Conservation (phyloP, 768 basidiomycete species). For the Mycena leptocephala region DNA sequence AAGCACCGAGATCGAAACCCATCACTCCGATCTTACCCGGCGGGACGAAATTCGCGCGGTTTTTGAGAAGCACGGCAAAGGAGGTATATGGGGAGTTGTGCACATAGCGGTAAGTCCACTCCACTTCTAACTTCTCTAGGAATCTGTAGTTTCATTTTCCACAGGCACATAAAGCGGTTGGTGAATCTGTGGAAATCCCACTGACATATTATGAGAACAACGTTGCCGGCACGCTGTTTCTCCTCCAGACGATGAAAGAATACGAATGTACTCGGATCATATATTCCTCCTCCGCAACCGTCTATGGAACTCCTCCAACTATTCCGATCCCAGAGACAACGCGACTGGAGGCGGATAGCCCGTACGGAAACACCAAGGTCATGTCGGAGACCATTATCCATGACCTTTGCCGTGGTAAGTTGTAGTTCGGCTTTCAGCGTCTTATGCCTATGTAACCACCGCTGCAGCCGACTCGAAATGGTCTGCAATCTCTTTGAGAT, state of each 20-base stretch:
- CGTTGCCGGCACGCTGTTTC: slow-evolving; percentile 88
- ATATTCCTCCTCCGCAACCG: slow-evolving; percentile 98
- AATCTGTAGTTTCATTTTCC: too few relatives aligned
- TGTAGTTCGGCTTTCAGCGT: too few relatives aligned
- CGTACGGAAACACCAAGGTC: slow-evolving; percentile 95
- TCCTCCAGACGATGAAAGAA: slow-evolving; percentile 90
- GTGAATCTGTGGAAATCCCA: slow-evolving; percentile 95
- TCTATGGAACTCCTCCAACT: slow-evolving; percentile 93
- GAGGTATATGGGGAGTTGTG: slow-evolving; percentile 97
- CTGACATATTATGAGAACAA: slow-evolving; percentile 96
- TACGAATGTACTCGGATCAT: slow-evolving; percentile 91
- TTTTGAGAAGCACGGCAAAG: slow-evolving; percentile 89
- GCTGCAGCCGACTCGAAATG: slow-evolving; percentile 78
- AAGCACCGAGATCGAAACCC: slow-evolving; percentile 80
- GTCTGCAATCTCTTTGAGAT: slow-evolving; percentile 91
- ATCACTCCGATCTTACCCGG: slow-evolving; percentile 83
- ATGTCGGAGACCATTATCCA: slow-evolving; percentile 93
- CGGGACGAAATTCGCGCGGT: slow-evolving; percentile 81
- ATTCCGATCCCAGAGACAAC: slow-evolving; percentile 97
- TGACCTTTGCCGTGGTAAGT: slow-evolving; percentile 86
- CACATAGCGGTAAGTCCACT: slow-evolving; percentile 87
- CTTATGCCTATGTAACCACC: slow-evolving; percentile 27
- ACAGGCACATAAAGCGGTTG: slow-evolving; percentile 90
- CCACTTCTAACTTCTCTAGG: too few relatives aligned
- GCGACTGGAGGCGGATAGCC: slow-evolving; percentile 89